These are phyloP conservation scores for Microbotryomycetes sp. DNA, from an alignment of 1,284 basidiomycete species.

Conservation along the genomic window DNA sequence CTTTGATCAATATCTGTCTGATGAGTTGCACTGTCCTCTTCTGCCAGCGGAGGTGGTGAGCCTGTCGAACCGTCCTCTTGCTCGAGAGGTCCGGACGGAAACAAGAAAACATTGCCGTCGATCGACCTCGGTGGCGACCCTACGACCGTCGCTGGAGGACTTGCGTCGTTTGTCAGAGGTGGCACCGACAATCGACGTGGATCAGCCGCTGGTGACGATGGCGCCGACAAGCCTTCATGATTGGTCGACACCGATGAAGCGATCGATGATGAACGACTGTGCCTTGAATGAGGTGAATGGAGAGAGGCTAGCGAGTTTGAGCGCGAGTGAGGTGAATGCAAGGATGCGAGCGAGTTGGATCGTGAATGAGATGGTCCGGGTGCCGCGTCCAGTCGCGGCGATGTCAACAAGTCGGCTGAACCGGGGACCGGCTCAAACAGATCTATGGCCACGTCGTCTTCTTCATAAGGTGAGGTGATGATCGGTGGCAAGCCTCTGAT, in stretches of 20 bases:
- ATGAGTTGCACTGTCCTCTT: no score
- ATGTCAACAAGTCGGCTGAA: constrained; percentile 3
- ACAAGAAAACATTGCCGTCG: background rate
- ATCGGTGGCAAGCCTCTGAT: background rate
- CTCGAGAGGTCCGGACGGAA: background rate
- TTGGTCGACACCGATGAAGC: background rate
- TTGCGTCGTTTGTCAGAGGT: background rate
- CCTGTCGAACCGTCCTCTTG: no score
- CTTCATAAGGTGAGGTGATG: background rate
- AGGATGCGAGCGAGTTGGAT: background rate
- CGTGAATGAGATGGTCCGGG: background rate
- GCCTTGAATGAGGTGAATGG: background rate
- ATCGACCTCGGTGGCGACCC: background rate
- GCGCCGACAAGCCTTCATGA: constrained; percentile 18
- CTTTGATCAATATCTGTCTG: no score
- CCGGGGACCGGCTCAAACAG: constrained; percentile 4
- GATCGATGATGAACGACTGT: background rate
- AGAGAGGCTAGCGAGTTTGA: background rate
- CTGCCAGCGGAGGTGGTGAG: constrained; percentile 5
- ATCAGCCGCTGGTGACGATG: constrained; percentile 4
- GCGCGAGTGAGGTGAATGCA: background rate
- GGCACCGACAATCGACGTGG: background rate
- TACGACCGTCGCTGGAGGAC: background rate
- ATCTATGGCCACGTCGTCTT: background rate
- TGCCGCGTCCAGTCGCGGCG: background rate